These are phyloP conservation scores for Pharus latifolius DNA, from an alignment of 176 grass and related monocot species.

Conservation along the genomic window DNA sequence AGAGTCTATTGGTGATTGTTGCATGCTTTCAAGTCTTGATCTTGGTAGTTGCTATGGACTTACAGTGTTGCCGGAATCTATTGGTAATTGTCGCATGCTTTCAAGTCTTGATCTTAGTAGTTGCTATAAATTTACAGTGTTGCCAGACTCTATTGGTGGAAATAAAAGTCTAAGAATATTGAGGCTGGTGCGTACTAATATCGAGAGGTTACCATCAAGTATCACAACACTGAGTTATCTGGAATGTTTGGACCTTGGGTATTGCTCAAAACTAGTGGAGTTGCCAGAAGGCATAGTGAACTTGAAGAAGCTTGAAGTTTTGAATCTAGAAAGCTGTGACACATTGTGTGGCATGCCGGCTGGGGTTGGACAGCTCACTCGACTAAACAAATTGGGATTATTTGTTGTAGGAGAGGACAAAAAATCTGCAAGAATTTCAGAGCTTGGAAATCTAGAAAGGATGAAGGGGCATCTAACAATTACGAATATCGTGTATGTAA, in stretches of 20 bases:
- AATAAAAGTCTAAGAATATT: background rate
- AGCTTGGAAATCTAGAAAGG: background rate
- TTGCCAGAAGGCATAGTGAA: background rate
- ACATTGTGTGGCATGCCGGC: background rate
- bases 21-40: background rate
- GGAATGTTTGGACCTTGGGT: background rate
- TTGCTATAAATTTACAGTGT: background rate
- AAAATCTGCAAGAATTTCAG: background rate
- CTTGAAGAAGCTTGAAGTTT: background rate
- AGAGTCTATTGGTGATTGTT: background rate
- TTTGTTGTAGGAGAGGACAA: background rate
- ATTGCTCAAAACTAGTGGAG: background rate
- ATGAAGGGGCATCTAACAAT: background rate
- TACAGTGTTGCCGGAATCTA: background rate
- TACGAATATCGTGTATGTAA: background rate
- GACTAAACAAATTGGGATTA: background rate
- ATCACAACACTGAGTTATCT: background rate
- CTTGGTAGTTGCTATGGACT: background rate
- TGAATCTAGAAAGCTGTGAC: background rate
- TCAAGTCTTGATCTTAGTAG: background rate
- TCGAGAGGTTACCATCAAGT: background rate
- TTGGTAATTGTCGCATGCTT: background rate
- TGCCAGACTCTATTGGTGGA: background rate
- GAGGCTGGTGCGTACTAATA: background rate
- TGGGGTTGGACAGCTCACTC: background rate